These are phyloP conservation scores for Diplodia corticola DNA, from an alignment of 2,329 filamentous ascomycete species.

Conservation along the genomic window DNA sequence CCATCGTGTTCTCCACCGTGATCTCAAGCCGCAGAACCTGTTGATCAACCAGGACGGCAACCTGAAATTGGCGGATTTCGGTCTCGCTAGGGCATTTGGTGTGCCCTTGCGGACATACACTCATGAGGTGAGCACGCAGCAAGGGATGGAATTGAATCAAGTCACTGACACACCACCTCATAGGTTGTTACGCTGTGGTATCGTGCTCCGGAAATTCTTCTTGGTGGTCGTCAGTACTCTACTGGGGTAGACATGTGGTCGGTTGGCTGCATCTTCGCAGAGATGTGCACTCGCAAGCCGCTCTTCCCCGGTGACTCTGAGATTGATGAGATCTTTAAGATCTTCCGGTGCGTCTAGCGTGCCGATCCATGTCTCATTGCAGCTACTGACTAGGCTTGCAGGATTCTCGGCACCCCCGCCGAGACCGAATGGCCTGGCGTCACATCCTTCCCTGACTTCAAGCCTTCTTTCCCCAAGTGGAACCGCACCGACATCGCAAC, in stretches of 20 bases:
- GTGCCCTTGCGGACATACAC: conserved; percentile 90
- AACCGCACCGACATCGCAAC: conserved; percentile 65
- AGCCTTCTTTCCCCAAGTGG: conserved; percentile 91
- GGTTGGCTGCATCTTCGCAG: conserved; percentile 89
- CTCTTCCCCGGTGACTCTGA: conserved; percentile 91
- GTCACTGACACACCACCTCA: conserved; percentile 24
- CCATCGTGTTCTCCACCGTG: conserved; percentile 82
- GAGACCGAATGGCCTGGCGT: conserved; percentile 86
- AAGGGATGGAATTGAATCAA: neutral
- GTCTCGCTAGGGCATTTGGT: conserved; percentile 84
- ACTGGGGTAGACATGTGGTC: conserved; percentile 98
- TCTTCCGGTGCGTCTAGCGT: conserved; percentile 68
- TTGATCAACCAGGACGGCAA: conserved; percentile 85
- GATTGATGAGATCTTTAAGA: conserved; percentile 94
- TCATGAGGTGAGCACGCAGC: conserved; percentile 63
- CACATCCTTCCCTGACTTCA: conserved; percentile 93
- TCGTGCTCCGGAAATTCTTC: conserved; percentile 83
- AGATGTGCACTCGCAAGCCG: conserved; percentile 93
- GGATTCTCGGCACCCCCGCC: conserved; percentile 75
- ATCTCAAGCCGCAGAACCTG: conserved; percentile 88
- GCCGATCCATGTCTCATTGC: neutral
- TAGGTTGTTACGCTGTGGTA: conserved; percentile 92
- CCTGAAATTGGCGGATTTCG: conserved; percentile 88
- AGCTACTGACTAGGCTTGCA: conserved; percentile 1
- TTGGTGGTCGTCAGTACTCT: conserved; percentile 88